Conservation (phyloP, 1,139 yeast genomes). For the Scheffersomyces titani region DNA sequence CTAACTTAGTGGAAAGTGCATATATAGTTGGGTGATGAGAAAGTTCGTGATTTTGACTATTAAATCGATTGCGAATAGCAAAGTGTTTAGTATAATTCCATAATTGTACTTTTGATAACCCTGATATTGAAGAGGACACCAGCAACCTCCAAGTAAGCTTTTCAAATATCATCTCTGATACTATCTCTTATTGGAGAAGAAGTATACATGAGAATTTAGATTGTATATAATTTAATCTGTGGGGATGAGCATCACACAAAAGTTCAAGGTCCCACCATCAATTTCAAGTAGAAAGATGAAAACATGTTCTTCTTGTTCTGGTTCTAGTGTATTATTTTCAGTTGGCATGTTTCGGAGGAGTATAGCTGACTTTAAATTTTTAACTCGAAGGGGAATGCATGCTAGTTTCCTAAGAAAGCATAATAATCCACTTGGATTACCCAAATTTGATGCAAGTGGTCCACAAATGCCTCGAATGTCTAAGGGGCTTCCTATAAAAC, state of each 20-base stretch:
- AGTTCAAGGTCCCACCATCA: not conserved
- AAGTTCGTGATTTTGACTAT: not conserved
- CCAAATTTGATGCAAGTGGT: conserved; percentile 28
- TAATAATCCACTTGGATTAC: conserved; percentile 62
- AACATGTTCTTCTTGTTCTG: not conserved
- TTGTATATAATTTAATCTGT: not conserved
- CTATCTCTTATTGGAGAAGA: not conserved
- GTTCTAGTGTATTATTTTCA: not conserved
- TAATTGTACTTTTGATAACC: not conserved
- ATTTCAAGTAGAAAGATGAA: not conserved
- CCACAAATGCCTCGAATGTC: conserved; percentile 42
- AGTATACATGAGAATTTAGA: not conserved
- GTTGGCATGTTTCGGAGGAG: not conserved
- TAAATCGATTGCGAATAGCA: not conserved
- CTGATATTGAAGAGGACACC: not conserved
- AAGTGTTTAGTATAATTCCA: not conserved
- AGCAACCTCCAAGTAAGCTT: not conserved
- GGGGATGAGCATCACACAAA: not conserved
- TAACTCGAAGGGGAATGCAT: not conserved
- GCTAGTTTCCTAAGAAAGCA: conserved; percentile 20
- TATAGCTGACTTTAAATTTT: not conserved
- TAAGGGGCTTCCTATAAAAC: conserved; percentile 55
- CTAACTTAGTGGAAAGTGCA: conserved; percentile 84
- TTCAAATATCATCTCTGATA: not conserved
- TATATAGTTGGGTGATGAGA: conserved; percentile 63